Conservation (phyloP, 306 rosid species). For the Quercus glauca region DNA sequence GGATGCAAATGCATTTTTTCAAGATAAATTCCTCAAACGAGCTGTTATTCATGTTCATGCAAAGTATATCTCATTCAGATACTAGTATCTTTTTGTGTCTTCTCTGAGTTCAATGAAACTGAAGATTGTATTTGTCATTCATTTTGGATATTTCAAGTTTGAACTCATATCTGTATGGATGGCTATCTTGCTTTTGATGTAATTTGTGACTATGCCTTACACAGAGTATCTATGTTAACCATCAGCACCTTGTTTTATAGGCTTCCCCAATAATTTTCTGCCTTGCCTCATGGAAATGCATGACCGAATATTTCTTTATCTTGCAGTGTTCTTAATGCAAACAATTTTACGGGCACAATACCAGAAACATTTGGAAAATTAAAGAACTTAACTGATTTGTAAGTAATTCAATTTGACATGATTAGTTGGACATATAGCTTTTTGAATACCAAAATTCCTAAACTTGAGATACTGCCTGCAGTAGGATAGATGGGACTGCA, state of each 20-base stretch:
- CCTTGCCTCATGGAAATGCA: not conserved
- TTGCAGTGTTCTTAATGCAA: slow-evolving; percentile 50
- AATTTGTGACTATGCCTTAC: not conserved
- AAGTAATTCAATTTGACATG: slow-evolving; percentile 28
- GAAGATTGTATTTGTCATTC: not conserved
- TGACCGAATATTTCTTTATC: slow-evolving; percentile 5
- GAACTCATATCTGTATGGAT: not conserved
- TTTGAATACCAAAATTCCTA: not conserved
- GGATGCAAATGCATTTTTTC: not conserved
- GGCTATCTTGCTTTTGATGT: not conserved
- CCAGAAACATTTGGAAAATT: slow-evolving; percentile 53
- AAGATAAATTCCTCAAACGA: not conserved
- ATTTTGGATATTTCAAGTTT: not conserved
- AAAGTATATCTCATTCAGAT: not conserved
- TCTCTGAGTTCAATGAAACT: not conserved
- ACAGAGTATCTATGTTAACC: not conserved
- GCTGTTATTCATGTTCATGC: not conserved
- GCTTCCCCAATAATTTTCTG: not conserved
- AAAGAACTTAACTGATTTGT: slow-evolving; percentile 60
- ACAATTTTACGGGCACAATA: slow-evolving; percentile 62
- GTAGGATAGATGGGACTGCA: slow-evolving; percentile 68
- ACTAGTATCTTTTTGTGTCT: not conserved
- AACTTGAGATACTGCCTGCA: slow-evolving; percentile 34
- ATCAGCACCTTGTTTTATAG: not conserved
- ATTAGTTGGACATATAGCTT: not conserved